phyloP scores from a whole-genome alignment of 179 eudicot species.

The Spergularia azorica region DNA sequence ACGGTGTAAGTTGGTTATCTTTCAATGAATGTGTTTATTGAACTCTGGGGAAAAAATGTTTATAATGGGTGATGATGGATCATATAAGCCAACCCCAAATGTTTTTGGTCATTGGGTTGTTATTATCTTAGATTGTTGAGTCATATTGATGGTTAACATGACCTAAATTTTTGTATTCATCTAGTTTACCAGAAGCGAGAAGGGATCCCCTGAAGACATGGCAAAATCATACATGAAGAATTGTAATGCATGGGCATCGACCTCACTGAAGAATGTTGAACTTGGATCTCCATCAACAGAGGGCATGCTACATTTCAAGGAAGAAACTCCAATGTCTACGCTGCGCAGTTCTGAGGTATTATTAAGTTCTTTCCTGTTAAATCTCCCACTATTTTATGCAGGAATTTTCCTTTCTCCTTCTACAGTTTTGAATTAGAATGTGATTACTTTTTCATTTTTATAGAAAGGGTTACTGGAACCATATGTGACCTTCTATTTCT shows the following conservation, averaged over 20 bases:
- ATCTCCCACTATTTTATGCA: not conserved
- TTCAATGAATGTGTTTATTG: not conserved
- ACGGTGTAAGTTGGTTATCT: not conserved
- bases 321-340: slow-evolving; percentile 47
- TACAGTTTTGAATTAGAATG: not conserved
- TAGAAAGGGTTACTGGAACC: not conserved
- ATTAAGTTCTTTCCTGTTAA: slow-evolving; percentile 9
- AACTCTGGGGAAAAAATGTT: not conserved
- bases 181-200: slow-evolving; percentile 49
- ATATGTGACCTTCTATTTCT: not conserved
- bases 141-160: slow-evolving; percentile 7
- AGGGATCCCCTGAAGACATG: slow-evolving; percentile 79
- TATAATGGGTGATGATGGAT: not conserved
- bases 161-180: not conserved
- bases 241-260: slow-evolving; percentile 80
- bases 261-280: slow-evolving; percentile 42
- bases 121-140: not conserved
- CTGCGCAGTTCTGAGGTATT: slow-evolving; percentile 59
- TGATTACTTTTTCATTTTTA: not conserved
- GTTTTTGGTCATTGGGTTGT: not conserved
- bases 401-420: not conserved
- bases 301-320: slow-evolving; percentile 40
- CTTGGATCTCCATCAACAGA: slow-evolving; percentile 50
- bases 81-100: not conserved
- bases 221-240: slow-evolving; percentile 86